A percentile compares a stretch with the other conserved stretches of the same genome.
phyloP scores from a whole-genome alignment of 257 asterid genomes.

The Solanum bulbocastanum region DNA sequence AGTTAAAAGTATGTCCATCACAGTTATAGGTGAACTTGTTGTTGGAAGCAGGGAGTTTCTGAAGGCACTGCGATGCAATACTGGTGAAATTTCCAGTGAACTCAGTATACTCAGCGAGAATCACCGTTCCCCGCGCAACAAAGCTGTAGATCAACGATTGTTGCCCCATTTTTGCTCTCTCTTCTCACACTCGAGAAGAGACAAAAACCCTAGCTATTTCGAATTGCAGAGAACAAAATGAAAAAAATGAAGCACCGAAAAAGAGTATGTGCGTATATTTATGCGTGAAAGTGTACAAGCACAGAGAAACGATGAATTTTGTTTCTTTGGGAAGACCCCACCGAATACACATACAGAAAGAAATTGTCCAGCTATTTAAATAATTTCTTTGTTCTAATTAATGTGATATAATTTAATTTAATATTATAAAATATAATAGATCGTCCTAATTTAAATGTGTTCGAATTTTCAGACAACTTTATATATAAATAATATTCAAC shows the following conservation, averaged over 20 bases:
- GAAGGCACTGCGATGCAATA: conserved; percentile 92
- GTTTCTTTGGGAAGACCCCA: background rate
- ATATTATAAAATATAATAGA: no score
- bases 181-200: background rate
- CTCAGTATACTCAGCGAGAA: conserved; percentile 76
- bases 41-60: conserved; percentile 84
- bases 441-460: background rate
- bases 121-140: conserved; percentile 87
- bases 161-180: conserved; percentile 30
- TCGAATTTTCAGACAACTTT: no score
- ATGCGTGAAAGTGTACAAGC: conserved; percentile 4
- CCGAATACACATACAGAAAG: background rate
- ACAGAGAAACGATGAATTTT: conserved; percentile 1
- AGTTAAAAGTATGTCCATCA: conserved; percentile 92
- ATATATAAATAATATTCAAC: no score
- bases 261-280: background rate
- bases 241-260: background rate
- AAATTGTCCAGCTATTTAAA: background rate
- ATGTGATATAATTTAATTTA: accelerated
- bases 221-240: conserved; percentile 4
- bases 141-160: conserved; percentile 97
- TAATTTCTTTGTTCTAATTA: no score
- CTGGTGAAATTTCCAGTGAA: conserved; percentile 90
- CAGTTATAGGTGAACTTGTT: conserved; percentile 93
- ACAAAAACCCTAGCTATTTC: conserved; percentile 31